These are phyloP conservation scores for Hymenoscyphus fructigenus DNA, from an alignment of 2,329 filamentous ascomycete species.

Conservation along the genomic window DNA sequence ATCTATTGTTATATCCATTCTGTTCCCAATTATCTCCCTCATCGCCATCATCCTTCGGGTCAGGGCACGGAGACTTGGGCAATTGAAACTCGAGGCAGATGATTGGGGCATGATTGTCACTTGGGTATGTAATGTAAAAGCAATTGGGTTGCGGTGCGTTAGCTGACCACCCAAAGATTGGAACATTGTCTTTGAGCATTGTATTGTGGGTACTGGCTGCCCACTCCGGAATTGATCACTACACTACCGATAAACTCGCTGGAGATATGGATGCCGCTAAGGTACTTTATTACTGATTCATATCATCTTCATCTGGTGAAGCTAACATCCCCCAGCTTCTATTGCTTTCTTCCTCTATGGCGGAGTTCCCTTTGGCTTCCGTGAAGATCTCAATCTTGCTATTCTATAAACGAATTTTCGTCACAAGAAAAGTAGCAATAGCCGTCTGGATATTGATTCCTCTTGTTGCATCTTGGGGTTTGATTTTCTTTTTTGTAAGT, in stretches of 20 bases:
- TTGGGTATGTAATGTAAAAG: too few relatives aligned
- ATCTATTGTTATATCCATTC: not conserved
- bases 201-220: not conserved
- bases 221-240: not conserved
- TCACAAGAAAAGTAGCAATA: too few relatives aligned
- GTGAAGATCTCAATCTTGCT: constrained; percentile 3
- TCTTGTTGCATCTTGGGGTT: too few relatives aligned
- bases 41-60: too few relatives aligned
- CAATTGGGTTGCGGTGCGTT: too few relatives aligned
- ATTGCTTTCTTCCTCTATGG: not conserved
- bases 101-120: too few relatives aligned
- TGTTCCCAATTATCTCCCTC: not conserved
- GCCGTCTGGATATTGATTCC: too few relatives aligned
- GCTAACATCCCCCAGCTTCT: not conserved
- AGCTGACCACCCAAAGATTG: not conserved
- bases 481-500: too few relatives aligned
- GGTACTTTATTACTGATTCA: not conserved
- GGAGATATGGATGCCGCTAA: not conserved
- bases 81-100: too few relatives aligned
- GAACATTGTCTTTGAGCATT: not conserved
- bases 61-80: too few relatives aligned
- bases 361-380: not conserved
- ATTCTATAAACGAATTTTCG: not conserved
- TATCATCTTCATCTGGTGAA: not conserved
- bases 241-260: not conserved